phyloP scores from a whole-genome alignment of 179 eudicot species.

The Camellia oleifera region DNA sequence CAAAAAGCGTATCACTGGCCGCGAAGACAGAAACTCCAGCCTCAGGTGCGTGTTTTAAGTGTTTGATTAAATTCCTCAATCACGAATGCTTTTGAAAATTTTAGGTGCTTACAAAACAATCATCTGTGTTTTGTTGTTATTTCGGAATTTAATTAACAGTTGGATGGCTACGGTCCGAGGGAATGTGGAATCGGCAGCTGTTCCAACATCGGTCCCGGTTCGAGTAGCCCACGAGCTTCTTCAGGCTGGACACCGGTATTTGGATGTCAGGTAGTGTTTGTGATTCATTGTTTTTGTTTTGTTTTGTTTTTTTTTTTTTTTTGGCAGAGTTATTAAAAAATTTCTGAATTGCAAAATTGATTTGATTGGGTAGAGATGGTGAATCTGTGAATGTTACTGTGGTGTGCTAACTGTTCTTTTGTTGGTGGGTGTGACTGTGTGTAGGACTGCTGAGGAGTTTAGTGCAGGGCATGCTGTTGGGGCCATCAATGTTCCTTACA shows the following conservation, averaged over 20 bases:
- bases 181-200: conserved; percentile 24
- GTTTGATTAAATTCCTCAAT: conserved; percentile 5
- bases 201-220: conserved; percentile 69
- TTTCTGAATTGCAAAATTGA: too few relatives aligned
- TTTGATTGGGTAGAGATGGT: background rate
- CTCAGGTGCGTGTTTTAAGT: conserved; percentile 17
- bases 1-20: conserved; percentile 6
- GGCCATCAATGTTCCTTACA: conserved; percentile 69
- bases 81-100: background rate
- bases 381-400: background rate
- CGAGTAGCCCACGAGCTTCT: conserved; percentile 75
- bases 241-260: conserved; percentile 75
- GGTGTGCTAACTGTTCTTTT: background rate
- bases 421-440: conserved; percentile 2
- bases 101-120: background rate
- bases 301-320: background rate
- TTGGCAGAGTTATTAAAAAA: background rate
- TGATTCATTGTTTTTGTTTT: background rate
- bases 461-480: conserved; percentile 69
- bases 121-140: background rate
- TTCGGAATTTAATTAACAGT: conserved; percentile 16
- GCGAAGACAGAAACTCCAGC: conserved; percentile 18
- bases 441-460: conserved; percentile 73
- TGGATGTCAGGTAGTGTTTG: conserved; percentile 78
- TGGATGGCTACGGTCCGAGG: conserved; percentile 38